A percentile compares a stretch with the other conserved stretches of the same genome.
Evolutionary conservation across 139 green algal genomes (phyloP).

Genomic region (Chlorella sp.): DNA sequence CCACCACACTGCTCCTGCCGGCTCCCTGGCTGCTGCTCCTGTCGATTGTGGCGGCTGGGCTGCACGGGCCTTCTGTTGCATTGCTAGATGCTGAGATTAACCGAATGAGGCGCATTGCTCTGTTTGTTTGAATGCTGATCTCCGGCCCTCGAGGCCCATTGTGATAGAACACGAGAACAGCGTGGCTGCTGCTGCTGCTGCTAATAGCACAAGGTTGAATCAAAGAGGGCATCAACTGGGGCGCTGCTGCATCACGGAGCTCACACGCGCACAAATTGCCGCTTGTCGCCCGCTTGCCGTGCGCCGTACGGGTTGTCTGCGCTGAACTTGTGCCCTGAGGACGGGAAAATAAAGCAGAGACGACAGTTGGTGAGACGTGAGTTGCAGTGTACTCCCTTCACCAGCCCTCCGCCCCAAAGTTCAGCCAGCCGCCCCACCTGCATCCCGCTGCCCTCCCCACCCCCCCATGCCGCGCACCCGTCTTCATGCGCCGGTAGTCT

Average conservation of each 20-base stretch:
- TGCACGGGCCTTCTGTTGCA: neutral
- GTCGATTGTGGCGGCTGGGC: too few species aligned
- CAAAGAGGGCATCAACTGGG: neutral
- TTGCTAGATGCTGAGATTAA: neutral
- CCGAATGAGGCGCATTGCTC: too few species aligned
- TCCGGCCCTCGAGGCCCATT: neutral
- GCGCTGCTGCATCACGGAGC: neutral
- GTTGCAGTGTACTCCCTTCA: neutral
- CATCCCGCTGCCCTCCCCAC: neutral
- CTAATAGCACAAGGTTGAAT: neutral
- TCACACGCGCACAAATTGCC: slow-evolving; percentile 77
- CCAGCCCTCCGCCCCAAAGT: neutral
- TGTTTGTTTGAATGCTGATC: neutral
- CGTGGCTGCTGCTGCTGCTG: too few species aligned
- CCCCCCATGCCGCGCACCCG: neutral
- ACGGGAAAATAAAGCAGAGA: neutral
- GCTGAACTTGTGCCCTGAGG: slow-evolving; percentile 84
- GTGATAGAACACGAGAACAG: neutral
- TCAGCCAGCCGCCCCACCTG: neutral
- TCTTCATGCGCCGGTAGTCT: slow-evolving; percentile 46
- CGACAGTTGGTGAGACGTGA: neutral
- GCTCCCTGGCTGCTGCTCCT: too few species aligned
- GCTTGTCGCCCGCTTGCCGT: slow-evolving; percentile 64
- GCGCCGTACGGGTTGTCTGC: slow-evolving; percentile 90
- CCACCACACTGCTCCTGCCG: too few species aligned